A percentile compares a stretch with the other conserved stretches of the same genome.
These are phyloP conservation scores for Rostrohypoxylon terebratum DNA, from an alignment of 495 filamentous ascomycete genomes.

Conservation along the genomic window DNA sequence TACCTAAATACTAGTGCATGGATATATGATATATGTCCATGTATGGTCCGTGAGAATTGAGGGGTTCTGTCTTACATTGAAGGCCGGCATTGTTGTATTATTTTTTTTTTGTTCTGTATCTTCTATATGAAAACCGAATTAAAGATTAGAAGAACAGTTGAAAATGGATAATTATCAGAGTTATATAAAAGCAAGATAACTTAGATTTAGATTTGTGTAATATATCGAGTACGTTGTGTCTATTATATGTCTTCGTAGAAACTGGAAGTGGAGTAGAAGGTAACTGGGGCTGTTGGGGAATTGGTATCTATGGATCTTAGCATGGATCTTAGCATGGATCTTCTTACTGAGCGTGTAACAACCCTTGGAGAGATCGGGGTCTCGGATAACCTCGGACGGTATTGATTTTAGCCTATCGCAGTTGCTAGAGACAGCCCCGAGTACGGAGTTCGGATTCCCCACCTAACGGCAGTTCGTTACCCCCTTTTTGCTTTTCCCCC, in stretches of 20 bases:
- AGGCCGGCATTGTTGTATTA: constrained; percentile 37
- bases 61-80: constrained; percentile 37
- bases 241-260: constrained; percentile 18
- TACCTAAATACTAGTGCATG: background rate
- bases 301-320: too few relatives aligned
- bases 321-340: too few relatives aligned
- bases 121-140: background rate
- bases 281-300: background rate
- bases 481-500: constrained; percentile 13
- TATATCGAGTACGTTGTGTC: constrained; percentile 12
- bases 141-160: background rate
- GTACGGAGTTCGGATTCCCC: constrained; percentile 42
- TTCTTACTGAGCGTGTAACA: background rate
- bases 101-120: too few relatives aligned
- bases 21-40: too few relatives aligned
- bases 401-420: constrained; percentile 41
- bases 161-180: background rate
- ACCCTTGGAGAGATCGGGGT: constrained; percentile 22
- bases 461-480: constrained; percentile 42
- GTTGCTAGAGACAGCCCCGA: constrained; percentile 35
- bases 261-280: background rate
- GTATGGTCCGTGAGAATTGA: constrained; percentile 10
- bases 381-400: constrained; percentile 45
- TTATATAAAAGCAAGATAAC: constrained; percentile 2
- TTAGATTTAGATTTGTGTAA: constrained; percentile 7